Evolutionary conservation across 306 rosid genomes (phyloP).

Genomic region (Castanea crenata): DNA sequence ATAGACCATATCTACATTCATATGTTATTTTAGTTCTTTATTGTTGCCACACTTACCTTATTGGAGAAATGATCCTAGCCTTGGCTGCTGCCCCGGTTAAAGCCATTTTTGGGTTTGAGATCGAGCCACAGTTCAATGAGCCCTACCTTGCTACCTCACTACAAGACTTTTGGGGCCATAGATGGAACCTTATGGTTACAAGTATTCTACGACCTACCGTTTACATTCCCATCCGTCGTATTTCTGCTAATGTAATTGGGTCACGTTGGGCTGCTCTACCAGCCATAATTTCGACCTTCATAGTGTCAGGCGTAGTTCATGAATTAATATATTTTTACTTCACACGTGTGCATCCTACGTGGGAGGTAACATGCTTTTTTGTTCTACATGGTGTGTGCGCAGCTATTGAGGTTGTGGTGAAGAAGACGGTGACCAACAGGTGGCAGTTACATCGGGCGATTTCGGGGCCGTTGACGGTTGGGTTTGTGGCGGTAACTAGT

Average conservation of each 20-base stretch:
- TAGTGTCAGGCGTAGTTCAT: slow-evolving; percentile 63
- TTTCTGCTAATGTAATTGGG: background rate
- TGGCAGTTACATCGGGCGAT: slow-evolving; percentile 40
- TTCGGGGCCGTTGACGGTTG: slow-evolving; percentile 36
- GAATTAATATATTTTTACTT: slow-evolving; percentile 58
- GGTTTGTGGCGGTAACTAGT: slow-evolving; percentile 38
- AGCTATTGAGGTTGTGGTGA: slow-evolving; percentile 49
- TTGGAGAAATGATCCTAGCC: slow-evolving; percentile 40
- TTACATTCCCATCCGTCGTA: slow-evolving; percentile 28
- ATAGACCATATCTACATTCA: slow-evolving; percentile 34
- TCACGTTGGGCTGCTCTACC: background rate
- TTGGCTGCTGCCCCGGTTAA: slow-evolving; percentile 35
- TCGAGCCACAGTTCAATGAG: slow-evolving; percentile 66
- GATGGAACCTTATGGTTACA: slow-evolving; percentile 81
- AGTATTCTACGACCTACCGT: slow-evolving; percentile 47
- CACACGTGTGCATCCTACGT: slow-evolving; percentile 61
- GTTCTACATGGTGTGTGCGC: slow-evolving; percentile 52
- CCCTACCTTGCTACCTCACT: slow-evolving; percentile 65
- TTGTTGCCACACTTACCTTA: slow-evolving; percentile 55
- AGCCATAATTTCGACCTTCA: slow-evolving; percentile 38
- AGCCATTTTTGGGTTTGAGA: slow-evolving; percentile 32
- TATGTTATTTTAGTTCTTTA: slow-evolving; percentile 29
- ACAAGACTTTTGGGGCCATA: slow-evolving; percentile 80
- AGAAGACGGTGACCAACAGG: slow-evolving; percentile 27
- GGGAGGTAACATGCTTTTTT: slow-evolving; percentile 82